Base-by-base conservation (phyloP, 305 asterid genomes). In the Fraxinus albicans region DNA sequence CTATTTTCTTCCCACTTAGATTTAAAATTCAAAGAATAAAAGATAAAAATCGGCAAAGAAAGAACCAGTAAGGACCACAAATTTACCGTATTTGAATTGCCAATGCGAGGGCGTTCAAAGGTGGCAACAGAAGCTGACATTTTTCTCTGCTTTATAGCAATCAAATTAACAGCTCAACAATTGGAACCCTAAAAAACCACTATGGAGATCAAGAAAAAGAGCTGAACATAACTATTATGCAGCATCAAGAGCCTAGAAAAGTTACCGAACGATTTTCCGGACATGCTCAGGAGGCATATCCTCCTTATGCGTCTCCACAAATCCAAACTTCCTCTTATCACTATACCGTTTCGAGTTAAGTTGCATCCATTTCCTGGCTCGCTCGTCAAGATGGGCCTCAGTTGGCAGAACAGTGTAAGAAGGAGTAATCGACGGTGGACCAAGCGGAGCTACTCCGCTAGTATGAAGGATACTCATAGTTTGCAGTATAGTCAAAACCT, bases 251-350 rank as follows among this genome's bases (percentile, higher is more conserved):
- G 29, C 25, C 50, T 10, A 72, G 35, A 44, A 73, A 60, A 73
- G 88, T 55, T 75, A 94, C 99, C 98, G 88, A 38, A 94, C 92
- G 83, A 96, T 96, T 88, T 96, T 96, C 79, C 99, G 84, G 73
- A 95, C 99, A 81, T 96, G 99, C 69, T 96, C 99, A 0, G 98
- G 98, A n/a, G 99, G 99, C 99, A 96, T 96, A 82, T 96, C 99
- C 88, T 96, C 99, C 90, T 96, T 96, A 94, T 96, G 99, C 81
- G 99, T 93, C 91, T 96, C 99, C 7, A 96, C 99, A 33, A 96
- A 96, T 2, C 99, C 99, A 42, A 96, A 96, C 89, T 96, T 96
- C 85, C 99, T 33, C 82, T 96, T 96, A 81, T 96, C 98, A 19
- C 99, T 91, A 50, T 96, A 96, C 34, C 98, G 90, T 92, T 96